These are phyloP conservation scores for Astragalus glycyphyllos DNA, from an alignment of 306 rosid species.

Conservation along the genomic window DNA sequence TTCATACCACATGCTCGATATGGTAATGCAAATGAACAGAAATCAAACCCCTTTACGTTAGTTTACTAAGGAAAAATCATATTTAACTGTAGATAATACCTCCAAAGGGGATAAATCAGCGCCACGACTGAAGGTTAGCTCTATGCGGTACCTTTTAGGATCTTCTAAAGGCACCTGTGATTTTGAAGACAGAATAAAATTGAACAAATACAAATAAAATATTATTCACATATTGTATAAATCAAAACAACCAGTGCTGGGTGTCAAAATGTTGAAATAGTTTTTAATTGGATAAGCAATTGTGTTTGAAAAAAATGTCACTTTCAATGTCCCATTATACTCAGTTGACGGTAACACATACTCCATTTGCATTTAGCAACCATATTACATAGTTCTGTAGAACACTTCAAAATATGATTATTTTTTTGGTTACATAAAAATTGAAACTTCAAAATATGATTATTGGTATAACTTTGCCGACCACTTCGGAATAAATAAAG, in stretches of 20 bases:
- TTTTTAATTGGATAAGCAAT: constrained; percentile 29
- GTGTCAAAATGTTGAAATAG: constrained; percentile 17
- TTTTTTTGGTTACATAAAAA: too few species aligned
- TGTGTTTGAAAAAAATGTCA: constrained; percentile 4
- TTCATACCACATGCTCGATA: constrained; percentile 3
- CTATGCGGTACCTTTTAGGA: constrained; percentile 83
- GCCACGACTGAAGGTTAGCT: constrained; percentile 93
- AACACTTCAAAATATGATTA: constrained; percentile 6
- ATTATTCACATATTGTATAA: constrained; percentile 16
- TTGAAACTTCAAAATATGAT: constrained; percentile 8
- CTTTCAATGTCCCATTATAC: constrained; percentile 5
- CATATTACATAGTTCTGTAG: constrained; percentile 10
- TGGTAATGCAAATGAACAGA: too few species aligned
- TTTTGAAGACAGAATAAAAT: constrained; percentile 44
- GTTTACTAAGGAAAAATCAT: constrained; percentile 17
- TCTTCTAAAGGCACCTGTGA: constrained; percentile 89
- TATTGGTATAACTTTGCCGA: too few species aligned
- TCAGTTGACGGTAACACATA: not conserved
- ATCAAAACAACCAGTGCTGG: constrained; percentile 16
- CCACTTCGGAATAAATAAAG: constrained; percentile 10
- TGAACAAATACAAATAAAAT: constrained; percentile 30
- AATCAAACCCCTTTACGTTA: constrained; percentile 10
- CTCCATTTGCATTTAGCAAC: constrained; percentile 17
- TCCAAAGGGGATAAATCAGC: constrained; percentile 92
- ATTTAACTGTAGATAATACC: constrained; percentile 58